These are phyloP conservation scores for Boletus rex-veris DNA, from an alignment of 768 basidiomycete genomes.

Conservation along the genomic window DNA sequence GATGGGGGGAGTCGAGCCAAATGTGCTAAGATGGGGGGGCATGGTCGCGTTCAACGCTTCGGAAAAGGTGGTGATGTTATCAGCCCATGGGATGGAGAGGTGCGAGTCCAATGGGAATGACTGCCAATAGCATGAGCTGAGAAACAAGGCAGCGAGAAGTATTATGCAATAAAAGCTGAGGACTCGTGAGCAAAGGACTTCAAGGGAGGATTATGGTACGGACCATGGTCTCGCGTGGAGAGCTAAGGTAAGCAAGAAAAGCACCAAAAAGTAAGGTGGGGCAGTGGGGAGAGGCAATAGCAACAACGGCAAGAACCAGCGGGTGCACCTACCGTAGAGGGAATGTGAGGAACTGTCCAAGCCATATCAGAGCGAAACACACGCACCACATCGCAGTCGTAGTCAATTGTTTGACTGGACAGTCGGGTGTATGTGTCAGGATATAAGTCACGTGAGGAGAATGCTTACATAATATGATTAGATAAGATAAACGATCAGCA, in stretches of 20 bases:
- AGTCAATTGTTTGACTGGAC: neutral
- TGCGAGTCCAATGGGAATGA: constrained; percentile 65
- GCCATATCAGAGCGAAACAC: neutral
- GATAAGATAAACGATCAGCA: neutral
- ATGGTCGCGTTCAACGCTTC: constrained; percentile 57
- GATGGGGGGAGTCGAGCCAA: constrained; percentile 44
- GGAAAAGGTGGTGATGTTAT: constrained; percentile 69
- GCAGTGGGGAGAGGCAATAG: constrained; percentile 77
- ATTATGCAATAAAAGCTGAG: constrained; percentile 83
- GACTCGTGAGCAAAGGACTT: constrained; percentile 4
- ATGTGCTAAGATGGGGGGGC: constrained; percentile 36
- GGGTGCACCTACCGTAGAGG: constrained; percentile 61
- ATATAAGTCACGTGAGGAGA: constrained; percentile 19
- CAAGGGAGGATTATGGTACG: constrained; percentile 23
- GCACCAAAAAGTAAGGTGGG: constrained; percentile 71
- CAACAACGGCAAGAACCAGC: constrained; percentile 79
- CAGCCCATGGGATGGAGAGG: constrained; percentile 63
- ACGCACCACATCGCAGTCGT: constrained; percentile 53
- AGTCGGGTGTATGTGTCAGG: neutral
- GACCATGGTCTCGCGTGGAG: constrained; percentile 85
- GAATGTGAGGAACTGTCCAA: neutral
- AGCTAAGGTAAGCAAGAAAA: constrained; percentile 74
- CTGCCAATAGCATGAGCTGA: constrained; percentile 89
- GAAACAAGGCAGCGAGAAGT: constrained; percentile 75
- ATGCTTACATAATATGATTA: constrained; percentile 9